These are phyloP conservation scores for Dictyostelium firmibasis DNA, from an alignment of 78 protist genomes.

Conservation along the genomic window DNA sequence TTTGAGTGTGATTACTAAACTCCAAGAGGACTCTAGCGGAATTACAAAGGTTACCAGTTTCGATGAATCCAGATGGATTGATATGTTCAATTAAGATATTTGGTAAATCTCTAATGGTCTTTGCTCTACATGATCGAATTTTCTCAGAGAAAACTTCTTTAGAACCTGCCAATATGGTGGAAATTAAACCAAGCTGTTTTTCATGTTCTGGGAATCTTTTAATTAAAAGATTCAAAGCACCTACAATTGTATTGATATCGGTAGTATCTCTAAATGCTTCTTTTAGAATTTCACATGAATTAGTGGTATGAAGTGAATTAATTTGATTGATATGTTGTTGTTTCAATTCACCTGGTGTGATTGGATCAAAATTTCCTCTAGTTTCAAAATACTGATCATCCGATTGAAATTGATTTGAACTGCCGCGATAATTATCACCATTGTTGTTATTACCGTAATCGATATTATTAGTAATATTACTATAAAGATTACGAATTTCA, in stretches of 20 bases:
- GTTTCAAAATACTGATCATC: background rate
- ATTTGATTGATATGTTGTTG: background rate
- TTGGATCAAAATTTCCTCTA: background rate
- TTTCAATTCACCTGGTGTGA: background rate
- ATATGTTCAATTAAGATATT: background rate
- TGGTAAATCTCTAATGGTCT: background rate
- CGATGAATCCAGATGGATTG: background rate
- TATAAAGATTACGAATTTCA: background rate
- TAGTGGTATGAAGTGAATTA: background rate
- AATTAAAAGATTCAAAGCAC: background rate
- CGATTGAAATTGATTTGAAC: background rate
- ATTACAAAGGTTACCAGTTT: background rate
- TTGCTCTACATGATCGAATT: background rate
- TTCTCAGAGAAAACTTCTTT: background rate
- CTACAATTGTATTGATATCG: background rate
- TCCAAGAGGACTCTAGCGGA: background rate
- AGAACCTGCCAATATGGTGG: background rate
- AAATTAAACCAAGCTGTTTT: background rate
- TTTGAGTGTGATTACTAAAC: background rate
- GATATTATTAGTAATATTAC: background rate
- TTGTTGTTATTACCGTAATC: background rate
- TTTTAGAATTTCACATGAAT: background rate
- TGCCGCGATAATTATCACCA: too few relatives aligned
- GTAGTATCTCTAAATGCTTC: background rate
- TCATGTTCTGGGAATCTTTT: background rate